A percentile compares a stretch with the other conserved stretches of the same genome.
Evolutionary conservation across 805 yeast genomes (phyloP).

Genomic region (Hanseniaspora pseudoguilliermondii): DNA sequence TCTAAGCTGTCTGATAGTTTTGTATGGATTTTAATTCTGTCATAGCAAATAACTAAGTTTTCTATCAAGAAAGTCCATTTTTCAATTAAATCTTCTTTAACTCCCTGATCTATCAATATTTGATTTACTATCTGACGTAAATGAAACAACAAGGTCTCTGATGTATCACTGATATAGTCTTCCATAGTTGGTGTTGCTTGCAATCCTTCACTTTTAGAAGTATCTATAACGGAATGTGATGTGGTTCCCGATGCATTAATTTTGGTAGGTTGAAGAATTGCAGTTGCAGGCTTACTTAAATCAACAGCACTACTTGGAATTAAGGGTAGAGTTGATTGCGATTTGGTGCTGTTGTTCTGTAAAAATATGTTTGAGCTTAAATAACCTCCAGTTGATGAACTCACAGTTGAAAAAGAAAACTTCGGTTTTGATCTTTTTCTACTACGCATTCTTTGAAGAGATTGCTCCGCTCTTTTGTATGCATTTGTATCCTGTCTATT

Average conservation of each 20-base stretch:
- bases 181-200: background rate
- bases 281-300: background rate
- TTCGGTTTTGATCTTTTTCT: conserved; percentile 41
- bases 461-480: conserved; percentile 53
- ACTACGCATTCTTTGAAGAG: conserved; percentile 46
- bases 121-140: conserved; percentile 45
- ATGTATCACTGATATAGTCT: conserved; percentile 22
- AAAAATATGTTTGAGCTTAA: conserved; percentile 12
- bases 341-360: conserved; percentile 20
- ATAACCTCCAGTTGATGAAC: conserved; percentile 19
- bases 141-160: conserved; percentile 31
- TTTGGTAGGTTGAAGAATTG: conserved; percentile 2
- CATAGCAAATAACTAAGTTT: conserved; percentile 41
- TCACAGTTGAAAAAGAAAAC: conserved; percentile 20
- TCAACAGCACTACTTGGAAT: conserved; percentile 3
- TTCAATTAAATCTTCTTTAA: conserved; percentile 31
- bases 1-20: conserved; percentile 64
- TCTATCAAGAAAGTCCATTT: conserved; percentile 50
- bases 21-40: conserved; percentile 46
- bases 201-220: background rate
- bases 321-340: background rate
- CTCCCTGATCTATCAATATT: conserved; percentile 46
- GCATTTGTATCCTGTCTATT: conserved; percentile 32
- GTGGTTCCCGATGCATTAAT: background rate
- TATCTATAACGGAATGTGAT: background rate